These are phyloP conservation scores for Ophiostoma fasciatum DNA, from an alignment of 2,329 filamentous ascomycete species.

Conservation along the genomic window DNA sequence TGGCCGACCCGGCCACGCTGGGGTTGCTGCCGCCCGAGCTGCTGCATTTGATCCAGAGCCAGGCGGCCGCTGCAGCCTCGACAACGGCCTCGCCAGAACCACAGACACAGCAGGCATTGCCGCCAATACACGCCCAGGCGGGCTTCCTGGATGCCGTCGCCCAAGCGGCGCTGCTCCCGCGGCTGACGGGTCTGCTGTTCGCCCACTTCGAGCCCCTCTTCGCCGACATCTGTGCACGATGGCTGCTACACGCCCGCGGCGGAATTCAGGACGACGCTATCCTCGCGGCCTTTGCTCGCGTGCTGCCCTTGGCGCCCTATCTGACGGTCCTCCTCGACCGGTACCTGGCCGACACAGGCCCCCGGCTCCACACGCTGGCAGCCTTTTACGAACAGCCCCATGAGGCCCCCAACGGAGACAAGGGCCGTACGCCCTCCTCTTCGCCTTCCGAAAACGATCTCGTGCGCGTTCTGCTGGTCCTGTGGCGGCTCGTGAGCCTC, in stretches of 20 bases:
- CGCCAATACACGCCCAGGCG: not conserved
- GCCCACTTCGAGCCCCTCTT: slow-evolving; percentile 60
- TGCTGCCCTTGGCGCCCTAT: slow-evolving; percentile 71
- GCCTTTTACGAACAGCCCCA: slow-evolving; percentile 3
- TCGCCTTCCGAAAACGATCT: slow-evolving; percentile 15
- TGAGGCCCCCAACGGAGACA: no score
- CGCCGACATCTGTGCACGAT: slow-evolving; percentile 70
- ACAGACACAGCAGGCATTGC: no score
- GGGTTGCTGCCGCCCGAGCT: slow-evolving; percentile 55
- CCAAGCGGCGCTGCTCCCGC: slow-evolving; percentile 50
- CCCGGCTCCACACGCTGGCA: not conserved
- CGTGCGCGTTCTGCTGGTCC: slow-evolving; percentile 41
- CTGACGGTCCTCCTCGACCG: slow-evolving; percentile 55
- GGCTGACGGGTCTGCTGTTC: slow-evolving; percentile 60
- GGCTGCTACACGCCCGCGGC: slow-evolving; percentile 40
- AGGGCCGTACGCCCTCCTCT: slow-evolving; percentile 4
- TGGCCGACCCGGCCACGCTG: slow-evolving; percentile 38
- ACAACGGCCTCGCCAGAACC: not conserved
- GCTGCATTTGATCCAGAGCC: slow-evolving; percentile 48
- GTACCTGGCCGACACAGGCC: slow-evolving; percentile 19
- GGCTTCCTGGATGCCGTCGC: slow-evolving; percentile 60
- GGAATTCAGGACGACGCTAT: slow-evolving; percentile 26
- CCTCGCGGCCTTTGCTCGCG: slow-evolving; percentile 60
- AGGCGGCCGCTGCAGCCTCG: slow-evolving; percentile 26
- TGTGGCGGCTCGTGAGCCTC: slow-evolving; percentile 68